phyloP scores from a whole-genome alignment of 257 asterid species.

The Verbascum thapsus region DNA sequence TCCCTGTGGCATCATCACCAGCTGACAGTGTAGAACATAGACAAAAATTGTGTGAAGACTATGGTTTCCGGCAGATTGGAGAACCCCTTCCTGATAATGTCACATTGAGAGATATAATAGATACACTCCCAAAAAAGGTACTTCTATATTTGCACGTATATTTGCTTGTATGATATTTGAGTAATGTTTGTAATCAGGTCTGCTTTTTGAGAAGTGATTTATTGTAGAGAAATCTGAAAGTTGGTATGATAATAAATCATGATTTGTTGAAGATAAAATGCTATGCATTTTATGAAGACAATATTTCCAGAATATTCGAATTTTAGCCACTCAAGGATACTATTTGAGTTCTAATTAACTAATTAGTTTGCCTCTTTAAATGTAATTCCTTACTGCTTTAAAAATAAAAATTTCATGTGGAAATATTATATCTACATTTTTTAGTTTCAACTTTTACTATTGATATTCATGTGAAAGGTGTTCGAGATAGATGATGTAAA shows the following conservation, averaged over 20 bases:
- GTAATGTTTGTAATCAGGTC: neutral
- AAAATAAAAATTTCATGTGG: too few relatives aligned
- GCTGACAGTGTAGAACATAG: conserved; percentile 58
- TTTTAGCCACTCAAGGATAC: too few relatives aligned
- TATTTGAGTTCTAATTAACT: too few relatives aligned
- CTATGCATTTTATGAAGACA: too few relatives aligned
- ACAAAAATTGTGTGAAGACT: conserved; percentile 54
- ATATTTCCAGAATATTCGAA: too few relatives aligned
- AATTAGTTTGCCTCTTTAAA: too few relatives aligned
- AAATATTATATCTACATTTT: neutral
- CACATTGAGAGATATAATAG: conserved; percentile 68
- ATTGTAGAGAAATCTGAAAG: too few relatives aligned
- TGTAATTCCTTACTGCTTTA: too few relatives aligned
- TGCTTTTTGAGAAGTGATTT: too few relatives aligned
- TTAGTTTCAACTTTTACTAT: conserved; percentile 14
- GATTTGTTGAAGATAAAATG: too few relatives aligned
- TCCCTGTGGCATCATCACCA: conserved; percentile 65
- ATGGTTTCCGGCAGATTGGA: conserved; percentile 89
- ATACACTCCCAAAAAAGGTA: conserved; percentile 89
- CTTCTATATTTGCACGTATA: neutral
- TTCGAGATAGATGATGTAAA: conserved; percentile 86
- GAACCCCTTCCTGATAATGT: conserved; percentile 86
- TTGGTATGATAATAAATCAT: too few relatives aligned
- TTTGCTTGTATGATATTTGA: neutral
- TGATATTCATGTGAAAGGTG: conserved; percentile 51